Base-by-base conservation (phyloP, 345 rosid genomes). In the Leavenworthia alabamica region DNA sequence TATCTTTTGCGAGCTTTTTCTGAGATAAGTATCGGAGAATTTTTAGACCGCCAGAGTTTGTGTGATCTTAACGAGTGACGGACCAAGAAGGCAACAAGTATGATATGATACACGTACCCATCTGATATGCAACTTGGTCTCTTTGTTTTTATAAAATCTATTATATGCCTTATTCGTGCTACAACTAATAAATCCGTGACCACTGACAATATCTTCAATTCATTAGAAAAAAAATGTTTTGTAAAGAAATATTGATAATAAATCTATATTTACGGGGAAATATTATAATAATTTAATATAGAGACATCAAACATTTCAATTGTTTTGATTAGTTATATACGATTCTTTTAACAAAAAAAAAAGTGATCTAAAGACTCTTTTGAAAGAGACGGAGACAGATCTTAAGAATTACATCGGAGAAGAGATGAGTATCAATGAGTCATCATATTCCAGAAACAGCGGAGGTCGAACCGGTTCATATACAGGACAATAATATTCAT, bases 401-500 rank as follows among this genome's bases (percentile, higher is more conserved):
- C 6, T 14, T 52, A 13, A 51, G 40, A 23, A 22, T 33, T 16
- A 32, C 23, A 68, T 41, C 11, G 27, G 42, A 7, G 11, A n/a
- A 60, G 62, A 62, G 50, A 76, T 72, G 68, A 70, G 54, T 23
- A 56, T 13, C 68, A 67, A 24, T 2, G 80, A 68, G 39, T 83
- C 88, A 40, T 78, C 49, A 43, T 55, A 10, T 5, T 46, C 26
- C 11, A 36, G 39, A 11, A 24, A 50, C 66, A 46, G 36, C 53
- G 12, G 53, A 56, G 48, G 12, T 37, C 12, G 62, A 68, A 62
- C 66, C 45, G 1, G 55, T 36, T 36, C 36, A 20, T 62, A 19
- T 66, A 53, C 67, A 64, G 1, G 79, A 52, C 31, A 29, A 67
- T 29, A 84, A 75, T 67, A 80, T 73, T 49, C 37, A 60, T 2